Evolutionary conservation across 2,329 filamentous ascomycete species (phyloP).

Genomic region (Cryphonectria parasitica): DNA sequence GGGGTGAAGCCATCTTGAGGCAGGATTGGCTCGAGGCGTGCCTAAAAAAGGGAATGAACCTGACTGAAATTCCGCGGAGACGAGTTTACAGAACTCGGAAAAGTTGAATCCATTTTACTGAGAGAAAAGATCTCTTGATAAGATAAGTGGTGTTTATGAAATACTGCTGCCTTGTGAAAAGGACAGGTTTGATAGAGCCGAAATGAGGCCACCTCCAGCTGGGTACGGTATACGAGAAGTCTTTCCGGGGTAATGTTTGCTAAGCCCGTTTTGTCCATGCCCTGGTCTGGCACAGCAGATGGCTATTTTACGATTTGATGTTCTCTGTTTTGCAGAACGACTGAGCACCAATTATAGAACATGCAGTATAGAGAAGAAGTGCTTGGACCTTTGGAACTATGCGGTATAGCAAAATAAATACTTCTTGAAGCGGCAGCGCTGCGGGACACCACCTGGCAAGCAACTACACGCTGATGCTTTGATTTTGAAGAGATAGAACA

Average conservation of each 20-base stretch:
- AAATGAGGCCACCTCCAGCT: background rate
- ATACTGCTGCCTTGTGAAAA: conserved; percentile 23
- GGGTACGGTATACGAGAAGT: background rate
- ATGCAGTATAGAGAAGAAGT: background rate
- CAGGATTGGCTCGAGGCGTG: background rate
- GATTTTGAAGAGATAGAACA: background rate
- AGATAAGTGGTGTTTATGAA: background rate
- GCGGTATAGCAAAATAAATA: background rate
- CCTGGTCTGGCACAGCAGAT: background rate
- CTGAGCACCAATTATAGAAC: background rate
- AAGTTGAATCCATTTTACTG: background rate
- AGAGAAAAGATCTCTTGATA: background rate
- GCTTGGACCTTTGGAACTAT: background rate
- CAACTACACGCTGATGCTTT: background rate
- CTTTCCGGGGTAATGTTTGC: conserved; percentile 3
- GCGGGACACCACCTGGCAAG: background rate
- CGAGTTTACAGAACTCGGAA: too few relatives aligned
- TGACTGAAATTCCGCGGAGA: background rate
- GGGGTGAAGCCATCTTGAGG: conserved; percentile 12
- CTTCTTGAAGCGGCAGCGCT: background rate
- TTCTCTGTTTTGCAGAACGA: background rate
- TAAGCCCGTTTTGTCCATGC: background rate
- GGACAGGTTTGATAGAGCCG: conserved; percentile 10
- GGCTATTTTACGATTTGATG: background rate
- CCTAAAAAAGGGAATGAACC: too few relatives aligned